These are phyloP conservation scores for Hibiscus mutabilis DNA, from an alignment of 345 rosid genomes.

Conservation along the genomic window DNA sequence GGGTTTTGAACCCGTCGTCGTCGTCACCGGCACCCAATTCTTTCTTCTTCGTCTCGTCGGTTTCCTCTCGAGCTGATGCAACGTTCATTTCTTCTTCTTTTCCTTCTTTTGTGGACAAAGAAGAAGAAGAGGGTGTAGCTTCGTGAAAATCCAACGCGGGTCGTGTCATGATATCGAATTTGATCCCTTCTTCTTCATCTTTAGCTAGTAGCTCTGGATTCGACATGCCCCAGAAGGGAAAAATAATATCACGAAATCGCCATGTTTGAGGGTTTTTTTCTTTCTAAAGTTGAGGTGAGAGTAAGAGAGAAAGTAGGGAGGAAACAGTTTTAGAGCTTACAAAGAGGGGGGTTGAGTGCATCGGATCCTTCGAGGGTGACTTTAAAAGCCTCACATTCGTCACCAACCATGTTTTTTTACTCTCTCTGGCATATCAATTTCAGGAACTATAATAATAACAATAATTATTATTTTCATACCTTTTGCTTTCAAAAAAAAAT, in stretches of 20 bases:
- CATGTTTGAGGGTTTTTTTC: background rate
- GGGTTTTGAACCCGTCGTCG: slow-evolving; percentile 54
- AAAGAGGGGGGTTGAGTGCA: slow-evolving; percentile 14
- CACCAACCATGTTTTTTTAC: background rate
- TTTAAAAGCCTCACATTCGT: slow-evolving; percentile 25
- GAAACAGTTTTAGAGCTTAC: background rate
- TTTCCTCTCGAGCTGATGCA: background rate
- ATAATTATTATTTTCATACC: background rate
- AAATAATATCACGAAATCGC: background rate
- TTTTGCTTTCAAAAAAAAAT: background rate
- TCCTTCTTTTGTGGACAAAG: background rate
- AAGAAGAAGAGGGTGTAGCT: background rate
- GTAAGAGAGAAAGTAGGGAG: background rate
- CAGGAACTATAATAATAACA: background rate
- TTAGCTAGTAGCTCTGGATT: slow-evolving; percentile 26
- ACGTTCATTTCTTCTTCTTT: background rate
- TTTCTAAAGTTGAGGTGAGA: background rate
- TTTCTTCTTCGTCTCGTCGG: background rate
- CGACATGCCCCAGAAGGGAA: slow-evolving; percentile 12
- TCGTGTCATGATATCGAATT: slow-evolving; percentile 21
- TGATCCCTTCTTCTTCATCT: slow-evolving; percentile 25
- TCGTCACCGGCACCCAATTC: slow-evolving; percentile 5
- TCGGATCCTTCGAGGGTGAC: slow-evolving; percentile 35
- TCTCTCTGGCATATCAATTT: background rate
- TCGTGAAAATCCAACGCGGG: slow-evolving; percentile 9